phyloP scores from a whole-genome alignment of 331 rosid genomes.

The Malus hybrid region DNA sequence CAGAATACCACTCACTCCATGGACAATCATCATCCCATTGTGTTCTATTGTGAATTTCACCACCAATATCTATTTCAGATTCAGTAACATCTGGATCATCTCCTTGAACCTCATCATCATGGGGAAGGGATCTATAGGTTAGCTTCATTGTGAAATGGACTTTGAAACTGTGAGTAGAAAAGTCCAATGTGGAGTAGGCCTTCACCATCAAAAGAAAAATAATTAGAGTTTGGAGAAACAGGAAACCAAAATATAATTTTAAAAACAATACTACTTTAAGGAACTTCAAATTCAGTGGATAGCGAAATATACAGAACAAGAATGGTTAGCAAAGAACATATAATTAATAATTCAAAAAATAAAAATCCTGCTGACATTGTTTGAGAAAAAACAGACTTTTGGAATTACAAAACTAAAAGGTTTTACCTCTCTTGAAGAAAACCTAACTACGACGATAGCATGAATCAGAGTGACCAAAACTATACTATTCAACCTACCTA shows the following conservation, averaged over 20 bases:
- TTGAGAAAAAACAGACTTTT: not conserved
- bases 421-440: not conserved
- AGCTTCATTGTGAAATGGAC: slow-evolving; percentile 86
- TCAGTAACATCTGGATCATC: slow-evolving; percentile 36
- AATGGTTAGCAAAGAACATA: not conserved
- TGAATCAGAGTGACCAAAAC: not conserved
- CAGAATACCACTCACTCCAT: slow-evolving; percentile 98
- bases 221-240: slow-evolving; percentile 12
- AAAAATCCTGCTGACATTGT: not conserved
- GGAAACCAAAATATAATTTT: slow-evolving; percentile 4
- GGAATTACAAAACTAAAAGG: not conserved
- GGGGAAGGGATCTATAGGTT: slow-evolving; percentile 72
- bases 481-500: not conserved
- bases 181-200: slow-evolving; percentile 89
- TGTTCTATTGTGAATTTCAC: slow-evolving; percentile 39
- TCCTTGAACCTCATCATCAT: slow-evolving; percentile 55
- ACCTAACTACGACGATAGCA: not conserved
- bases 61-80: slow-evolving; percentile 34
- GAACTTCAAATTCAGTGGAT: not conserved
- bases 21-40: slow-evolving; percentile 97
- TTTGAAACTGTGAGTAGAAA: slow-evolving; percentile 65
- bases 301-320: not conserved
- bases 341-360: not conserved
- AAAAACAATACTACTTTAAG: not conserved
- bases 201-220: slow-evolving; percentile 40